Evolutionary conservation across 1,284 basidiomycete species (phyloP).

Genomic region (Ganoderma lingzhi): DNA sequence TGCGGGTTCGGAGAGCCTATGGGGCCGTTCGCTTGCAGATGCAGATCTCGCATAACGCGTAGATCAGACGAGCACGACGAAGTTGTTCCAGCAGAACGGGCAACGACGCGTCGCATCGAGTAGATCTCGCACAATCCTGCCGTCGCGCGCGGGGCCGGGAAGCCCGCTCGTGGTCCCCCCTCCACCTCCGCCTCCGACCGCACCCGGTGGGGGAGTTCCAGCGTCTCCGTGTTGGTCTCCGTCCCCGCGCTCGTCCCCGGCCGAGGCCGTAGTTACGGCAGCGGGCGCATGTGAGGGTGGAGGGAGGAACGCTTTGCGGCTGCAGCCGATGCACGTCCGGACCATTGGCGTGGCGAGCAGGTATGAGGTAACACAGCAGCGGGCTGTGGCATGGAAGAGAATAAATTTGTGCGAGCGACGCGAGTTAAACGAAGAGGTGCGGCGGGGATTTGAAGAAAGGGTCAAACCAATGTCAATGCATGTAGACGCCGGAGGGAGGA

Average conservation of each 20-base stretch:
- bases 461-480: not conserved
- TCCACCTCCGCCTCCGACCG: constrained; percentile 9
- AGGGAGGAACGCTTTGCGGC: constrained; percentile 69
- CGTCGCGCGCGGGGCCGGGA: constrained; percentile 56
- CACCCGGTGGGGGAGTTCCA: not conserved
- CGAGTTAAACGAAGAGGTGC: not conserved
- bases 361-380: constrained; percentile 78
- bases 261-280: constrained; percentile 9
- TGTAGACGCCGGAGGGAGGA: not conserved
- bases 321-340: constrained; percentile 75
- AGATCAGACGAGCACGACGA: constrained; percentile 54
- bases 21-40: not conserved
- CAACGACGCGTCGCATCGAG: constrained; percentile 70
- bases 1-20: no score
- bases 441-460: not conserved
- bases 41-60: constrained; percentile 14
- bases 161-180: constrained; percentile 40
- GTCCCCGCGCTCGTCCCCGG: not conserved
- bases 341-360: constrained; percentile 72
- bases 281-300: constrained; percentile 46
- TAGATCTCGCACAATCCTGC: constrained; percentile 71
- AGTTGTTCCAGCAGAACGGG: constrained; percentile 73
- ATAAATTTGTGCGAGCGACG: not conserved
- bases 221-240: constrained; percentile 9
- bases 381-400: constrained; percentile 49